Percentiles rank a stretch among this genome's conserved stretches.
Evolutionary conservation across 257 asterid species (phyloP).

Genomic region (Solanum chiquidenum): DNA sequence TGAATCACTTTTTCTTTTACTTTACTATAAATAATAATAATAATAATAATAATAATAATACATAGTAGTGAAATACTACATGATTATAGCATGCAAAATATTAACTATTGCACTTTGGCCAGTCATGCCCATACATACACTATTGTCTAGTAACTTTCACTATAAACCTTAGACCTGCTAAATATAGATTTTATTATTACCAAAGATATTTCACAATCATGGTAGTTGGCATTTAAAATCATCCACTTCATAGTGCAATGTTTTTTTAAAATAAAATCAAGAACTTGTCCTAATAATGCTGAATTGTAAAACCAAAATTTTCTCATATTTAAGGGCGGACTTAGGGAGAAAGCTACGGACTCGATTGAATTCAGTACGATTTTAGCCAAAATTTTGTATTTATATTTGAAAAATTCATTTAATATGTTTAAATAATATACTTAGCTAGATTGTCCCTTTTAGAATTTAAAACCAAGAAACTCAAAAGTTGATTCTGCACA

Average conservation of each 20-base stretch:
- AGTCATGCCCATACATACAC: not conserved
- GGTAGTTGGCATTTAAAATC: not conserved
- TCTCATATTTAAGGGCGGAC: not conserved
- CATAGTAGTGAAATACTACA: not conserved
- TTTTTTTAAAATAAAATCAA: not conserved
- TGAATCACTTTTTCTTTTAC: not conserved
- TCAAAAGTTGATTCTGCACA: not conserved
- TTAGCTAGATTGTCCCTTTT: not conserved
- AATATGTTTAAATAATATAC: not conserved
- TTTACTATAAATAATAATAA: not conserved
- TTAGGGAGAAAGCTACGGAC: not conserved
- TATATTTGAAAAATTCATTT: not conserved
- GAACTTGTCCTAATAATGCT: not conserved
- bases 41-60: not conserved
- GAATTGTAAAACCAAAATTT: not conserved
- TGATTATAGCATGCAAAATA: slow-evolving; percentile 2
- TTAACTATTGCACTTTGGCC: not conserved
- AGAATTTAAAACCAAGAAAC: not conserved
- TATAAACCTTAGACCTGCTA: not conserved
- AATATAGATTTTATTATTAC: not conserved
- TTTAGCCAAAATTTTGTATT: not conserved
- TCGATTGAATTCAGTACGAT: too few species aligned
- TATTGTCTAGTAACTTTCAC: not conserved
- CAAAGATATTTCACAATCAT: not conserved
- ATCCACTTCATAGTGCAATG: not conserved